Percentiles rank a stretch among this genome's conserved stretches.
Conservation (phyloP, 495 filamentous ascomycete genomes). For the Aspergillus incahuasiensis region DNA sequence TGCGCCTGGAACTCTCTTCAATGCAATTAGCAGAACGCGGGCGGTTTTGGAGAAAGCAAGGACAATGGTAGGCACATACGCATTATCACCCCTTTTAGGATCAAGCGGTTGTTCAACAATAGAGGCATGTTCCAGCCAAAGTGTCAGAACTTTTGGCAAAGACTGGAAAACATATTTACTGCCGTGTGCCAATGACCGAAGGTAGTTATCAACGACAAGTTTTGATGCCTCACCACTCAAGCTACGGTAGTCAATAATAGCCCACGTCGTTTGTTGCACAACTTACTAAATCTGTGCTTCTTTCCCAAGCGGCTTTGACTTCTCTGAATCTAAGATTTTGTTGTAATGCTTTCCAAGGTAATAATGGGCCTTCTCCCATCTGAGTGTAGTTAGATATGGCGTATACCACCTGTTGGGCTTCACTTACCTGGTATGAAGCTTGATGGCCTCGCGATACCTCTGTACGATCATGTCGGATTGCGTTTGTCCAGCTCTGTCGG, state of each 20-base stretch:
- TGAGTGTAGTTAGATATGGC: conserved; percentile 20
- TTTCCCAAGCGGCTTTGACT: conserved; percentile 63
- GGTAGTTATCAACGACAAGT: conserved; percentile 87
- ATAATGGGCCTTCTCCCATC: conserved; percentile 96
- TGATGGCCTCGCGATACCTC: conserved; percentile 70
- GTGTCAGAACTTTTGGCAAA: conserved; percentile 78
- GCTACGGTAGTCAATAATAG: conserved; percentile 19
- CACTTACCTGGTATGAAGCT: conserved; percentile 38
- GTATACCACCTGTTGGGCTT: not conserved
- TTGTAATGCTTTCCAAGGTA: conserved; percentile 97
- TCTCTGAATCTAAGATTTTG: conserved; percentile 88
- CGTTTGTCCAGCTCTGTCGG: conserved; percentile 87
- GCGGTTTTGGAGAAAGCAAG: not conserved
- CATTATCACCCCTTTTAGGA: conserved; percentile 57
- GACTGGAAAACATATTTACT: conserved; percentile 95
- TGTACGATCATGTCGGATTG: conserved; percentile 69
- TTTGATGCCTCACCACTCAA: conserved; percentile 76
- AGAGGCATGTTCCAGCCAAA: conserved; percentile 89
- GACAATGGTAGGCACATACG: conserved; percentile 29
- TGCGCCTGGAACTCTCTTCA: conserved; percentile 53
- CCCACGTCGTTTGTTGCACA: not conserved
- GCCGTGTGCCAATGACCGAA: conserved; percentile 78
- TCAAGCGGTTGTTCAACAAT: conserved; percentile 64
- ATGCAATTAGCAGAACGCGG: conserved; percentile 1
- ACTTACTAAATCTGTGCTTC: conserved; percentile 51